Percentiles rank a stretch among this genome's conserved stretches.
These are phyloP conservation scores for Cystobasidium sp. DNA, from an alignment of 1,284 basidiomycete genomes.

Conservation along the genomic window DNA sequence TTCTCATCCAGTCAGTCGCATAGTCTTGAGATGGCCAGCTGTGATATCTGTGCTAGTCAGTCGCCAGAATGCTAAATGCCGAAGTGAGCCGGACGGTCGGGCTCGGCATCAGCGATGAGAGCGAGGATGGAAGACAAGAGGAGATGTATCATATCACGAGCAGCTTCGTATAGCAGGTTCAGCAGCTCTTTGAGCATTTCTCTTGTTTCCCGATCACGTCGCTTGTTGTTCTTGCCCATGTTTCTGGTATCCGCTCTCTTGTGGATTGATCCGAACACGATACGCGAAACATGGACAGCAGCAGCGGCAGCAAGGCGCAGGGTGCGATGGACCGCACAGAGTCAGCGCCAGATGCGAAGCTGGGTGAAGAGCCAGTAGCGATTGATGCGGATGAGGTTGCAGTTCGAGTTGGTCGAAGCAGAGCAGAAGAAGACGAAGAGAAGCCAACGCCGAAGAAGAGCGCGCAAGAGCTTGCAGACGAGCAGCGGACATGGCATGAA, in stretches of 20 bases:
- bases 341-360: constrained; percentile 38
- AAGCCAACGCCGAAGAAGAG: constrained; percentile 38
- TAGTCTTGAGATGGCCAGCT: too few relatives aligned
- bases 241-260: not conserved
- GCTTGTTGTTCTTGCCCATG: not conserved
- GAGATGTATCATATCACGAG: too few relatives aligned
- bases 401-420: constrained; percentile 2
- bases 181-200: too few relatives aligned
- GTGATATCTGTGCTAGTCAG: too few relatives aligned
- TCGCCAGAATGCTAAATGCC: too few relatives aligned
- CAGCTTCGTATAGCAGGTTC: too few relatives aligned
- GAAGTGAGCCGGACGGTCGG: too few relatives aligned
- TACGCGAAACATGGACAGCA: not conserved
- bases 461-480: constrained; percentile 58
- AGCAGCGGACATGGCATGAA: constrained; percentile 70
- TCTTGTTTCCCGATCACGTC: not conserved
- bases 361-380: constrained; percentile 38
- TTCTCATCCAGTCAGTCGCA: too few relatives aligned
- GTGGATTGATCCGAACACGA: not conserved
- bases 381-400: constrained; percentile 27
- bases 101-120: too few relatives aligned
- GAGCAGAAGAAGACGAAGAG: not conserved
- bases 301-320: not conserved
- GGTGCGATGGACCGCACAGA: constrained; percentile 24
- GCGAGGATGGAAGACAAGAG: too few relatives aligned